Conservation (phyloP, 169 alveolate genomes). For the Eimeria sp. region DNA sequence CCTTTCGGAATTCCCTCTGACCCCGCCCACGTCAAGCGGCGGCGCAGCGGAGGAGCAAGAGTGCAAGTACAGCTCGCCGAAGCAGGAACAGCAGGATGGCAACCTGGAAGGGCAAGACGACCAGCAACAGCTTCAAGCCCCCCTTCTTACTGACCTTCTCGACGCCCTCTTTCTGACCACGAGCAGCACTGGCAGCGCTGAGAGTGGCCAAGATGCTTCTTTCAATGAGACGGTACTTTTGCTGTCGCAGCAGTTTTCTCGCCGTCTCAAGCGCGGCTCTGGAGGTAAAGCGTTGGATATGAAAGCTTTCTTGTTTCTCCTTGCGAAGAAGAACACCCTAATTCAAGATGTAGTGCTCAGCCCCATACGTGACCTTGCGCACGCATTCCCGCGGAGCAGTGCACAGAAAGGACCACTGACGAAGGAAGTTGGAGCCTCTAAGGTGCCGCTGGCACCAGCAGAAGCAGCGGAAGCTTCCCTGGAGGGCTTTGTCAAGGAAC, state of each 20-base stretch:
- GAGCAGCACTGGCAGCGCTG: slow-evolving; percentile 14
- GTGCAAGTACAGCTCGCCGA: background rate
- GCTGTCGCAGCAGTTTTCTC: slow-evolving; percentile 49
- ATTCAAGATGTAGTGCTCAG: slow-evolving; percentile 40
- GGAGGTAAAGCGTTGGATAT: slow-evolving; percentile 41
- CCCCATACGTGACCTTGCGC: slow-evolving; percentile 41
- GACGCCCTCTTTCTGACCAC: slow-evolving; percentile 49
- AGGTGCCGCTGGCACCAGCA: slow-evolving; percentile 27
- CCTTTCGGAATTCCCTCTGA: slow-evolving; percentile 59
- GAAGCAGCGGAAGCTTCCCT: background rate
- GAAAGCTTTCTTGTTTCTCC: slow-evolving; percentile 36
- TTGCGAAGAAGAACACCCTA: slow-evolving; percentile 35
- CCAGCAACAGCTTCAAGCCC: slow-evolving; percentile 8
- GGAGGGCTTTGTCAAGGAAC: slow-evolving; percentile 51
- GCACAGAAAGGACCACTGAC: background rate
- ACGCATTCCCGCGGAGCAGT: background rate
- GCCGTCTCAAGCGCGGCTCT: slow-evolving; percentile 58
- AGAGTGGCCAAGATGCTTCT: slow-evolving; percentile 3
- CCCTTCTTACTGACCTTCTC: slow-evolving; percentile 49
- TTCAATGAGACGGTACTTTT: slow-evolving; percentile 21
- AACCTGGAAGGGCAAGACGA: background rate
- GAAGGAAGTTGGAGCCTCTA: background rate
- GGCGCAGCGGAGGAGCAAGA: background rate
- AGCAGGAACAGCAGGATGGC: slow-evolving; percentile 51
- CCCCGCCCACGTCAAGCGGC: background rate